Conservation (phyloP, 441 rosid species). For the Theobroma grandiflorum region DNA sequence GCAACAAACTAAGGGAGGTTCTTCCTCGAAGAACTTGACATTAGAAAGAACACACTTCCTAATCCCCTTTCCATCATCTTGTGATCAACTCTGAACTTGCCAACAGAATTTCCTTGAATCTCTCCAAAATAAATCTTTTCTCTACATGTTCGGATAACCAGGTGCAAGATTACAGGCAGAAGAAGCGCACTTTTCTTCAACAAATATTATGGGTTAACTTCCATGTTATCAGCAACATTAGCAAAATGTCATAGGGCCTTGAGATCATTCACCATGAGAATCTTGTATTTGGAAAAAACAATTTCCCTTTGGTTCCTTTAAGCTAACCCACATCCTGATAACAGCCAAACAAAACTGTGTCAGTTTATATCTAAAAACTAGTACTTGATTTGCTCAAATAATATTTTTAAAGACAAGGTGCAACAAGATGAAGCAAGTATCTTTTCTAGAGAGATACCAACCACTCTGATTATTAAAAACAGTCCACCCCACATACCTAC, state of each 20-base stretch:
- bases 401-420: not conserved
- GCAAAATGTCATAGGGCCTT: conserved; percentile 19
- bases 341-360: conserved; percentile 10
- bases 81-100: conserved; percentile 11
- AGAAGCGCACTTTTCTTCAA: conserved; percentile 25
- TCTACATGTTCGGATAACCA: conserved; percentile 14
- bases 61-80: not conserved
- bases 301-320: conserved; percentile 11
- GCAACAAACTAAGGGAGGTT: not conserved
- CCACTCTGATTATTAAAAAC: not conserved
- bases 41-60: conserved; percentile 3
- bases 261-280: conserved; percentile 27
- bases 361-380: not conserved
- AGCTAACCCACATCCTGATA: conserved; percentile 46
- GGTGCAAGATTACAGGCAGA: conserved; percentile 10
- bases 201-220: conserved; percentile 17
- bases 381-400: not conserved
- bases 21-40: not conserved
- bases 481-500: not conserved
- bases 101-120: conserved; percentile 13
- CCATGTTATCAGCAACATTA: conserved; percentile 14
- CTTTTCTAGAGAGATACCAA: conserved; percentile 2
- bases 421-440: not conserved
- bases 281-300: conserved; percentile 12
- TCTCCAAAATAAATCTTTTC: conserved; percentile 14